These are phyloP conservation scores for Glomus cerebriforme DNA, from an alignment of 192 early-diverging fungal genomes.

Conservation along the genomic window DNA sequence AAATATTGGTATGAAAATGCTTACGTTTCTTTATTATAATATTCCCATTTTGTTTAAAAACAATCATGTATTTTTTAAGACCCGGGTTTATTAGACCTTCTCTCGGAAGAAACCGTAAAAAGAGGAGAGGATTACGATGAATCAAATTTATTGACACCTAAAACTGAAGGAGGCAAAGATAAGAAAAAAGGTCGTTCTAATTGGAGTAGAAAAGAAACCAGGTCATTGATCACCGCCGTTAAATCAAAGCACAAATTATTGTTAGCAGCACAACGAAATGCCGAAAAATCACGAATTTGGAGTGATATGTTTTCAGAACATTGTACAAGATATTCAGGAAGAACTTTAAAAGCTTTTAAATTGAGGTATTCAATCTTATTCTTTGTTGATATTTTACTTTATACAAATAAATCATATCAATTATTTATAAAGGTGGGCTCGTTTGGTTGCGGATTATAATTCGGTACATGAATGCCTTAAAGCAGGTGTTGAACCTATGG, in stretches of 20 bases:
- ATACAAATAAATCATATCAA: background rate
- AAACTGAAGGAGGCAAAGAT: background rate
- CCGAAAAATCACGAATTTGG: background rate
- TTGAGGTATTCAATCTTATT: background rate
- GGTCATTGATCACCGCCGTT: background rate
- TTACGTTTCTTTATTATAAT: background rate
- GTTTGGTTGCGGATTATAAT: background rate
- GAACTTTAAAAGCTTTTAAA: constrained; percentile 6
- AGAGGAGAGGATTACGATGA: background rate
- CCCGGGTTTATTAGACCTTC: background rate
- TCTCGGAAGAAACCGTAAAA: background rate
- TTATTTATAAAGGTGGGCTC: background rate
- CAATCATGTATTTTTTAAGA: background rate
- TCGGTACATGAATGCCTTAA: background rate
- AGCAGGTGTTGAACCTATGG: background rate
- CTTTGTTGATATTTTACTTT: background rate
- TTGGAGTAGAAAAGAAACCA: constrained; percentile 1
- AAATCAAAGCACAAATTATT: background rate
- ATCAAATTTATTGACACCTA: no score
- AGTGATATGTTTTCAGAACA: constrained; percentile 5
- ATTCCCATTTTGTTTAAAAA: background rate
- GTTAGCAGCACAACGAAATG: background rate
- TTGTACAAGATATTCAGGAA: background rate
- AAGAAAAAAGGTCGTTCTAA: background rate
- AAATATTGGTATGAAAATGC: background rate